phyloP scores from a whole-genome alignment of 306 rosid genomes.

The Castanea sativa region DNA sequence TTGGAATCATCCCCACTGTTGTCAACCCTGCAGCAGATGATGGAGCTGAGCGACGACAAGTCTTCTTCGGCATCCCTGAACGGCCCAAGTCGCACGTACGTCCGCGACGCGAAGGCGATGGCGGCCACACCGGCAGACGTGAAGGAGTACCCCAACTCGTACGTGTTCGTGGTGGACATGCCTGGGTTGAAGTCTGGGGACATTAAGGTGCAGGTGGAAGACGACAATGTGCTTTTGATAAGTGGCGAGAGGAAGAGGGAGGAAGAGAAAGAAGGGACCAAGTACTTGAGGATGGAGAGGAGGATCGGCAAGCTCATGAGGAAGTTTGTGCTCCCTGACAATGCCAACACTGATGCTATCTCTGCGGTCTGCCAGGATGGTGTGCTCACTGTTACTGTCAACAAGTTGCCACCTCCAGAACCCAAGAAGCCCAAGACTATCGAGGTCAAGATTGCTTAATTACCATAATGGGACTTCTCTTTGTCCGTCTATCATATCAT shows the following conservation, averaged over 20 bases:
- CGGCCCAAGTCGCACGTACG: conserved; percentile 62
- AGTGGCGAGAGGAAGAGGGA: conserved; percentile 91
- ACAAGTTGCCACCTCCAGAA: conserved; percentile 88
- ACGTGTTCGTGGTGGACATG: conserved; percentile 80
- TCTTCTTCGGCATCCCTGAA: conserved; percentile 26
- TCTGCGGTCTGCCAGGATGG: conserved; percentile 84
- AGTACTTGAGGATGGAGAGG: conserved; percentile 84
- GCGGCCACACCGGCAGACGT: conserved; percentile 86
- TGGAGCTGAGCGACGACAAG: conserved; percentile 50
- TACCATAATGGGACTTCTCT: no score
- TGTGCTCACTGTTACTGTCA: conserved; percentile 70
- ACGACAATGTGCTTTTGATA: conserved; percentile 68
- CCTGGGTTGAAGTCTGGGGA: conserved; percentile 86
- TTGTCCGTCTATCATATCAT: background rate
- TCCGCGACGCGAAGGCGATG: conserved; percentile 86
- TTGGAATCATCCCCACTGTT: conserved; percentile 61
- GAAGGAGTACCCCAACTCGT: conserved; percentile 63
- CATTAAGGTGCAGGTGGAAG: conserved; percentile 89
- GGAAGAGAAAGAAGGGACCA: conserved; percentile 77
- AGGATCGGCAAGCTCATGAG: conserved; percentile 85
- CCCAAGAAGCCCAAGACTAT: conserved; percentile 44
- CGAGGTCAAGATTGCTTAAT: conserved; percentile 71
- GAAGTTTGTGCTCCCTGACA: conserved; percentile 81
- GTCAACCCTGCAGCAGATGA: conserved; percentile 56
- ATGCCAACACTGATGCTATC: conserved; percentile 54